Base-by-base conservation (phyloP, 1,284 basidiomycete genomes). In the Wolfiporia cocos region DNA sequence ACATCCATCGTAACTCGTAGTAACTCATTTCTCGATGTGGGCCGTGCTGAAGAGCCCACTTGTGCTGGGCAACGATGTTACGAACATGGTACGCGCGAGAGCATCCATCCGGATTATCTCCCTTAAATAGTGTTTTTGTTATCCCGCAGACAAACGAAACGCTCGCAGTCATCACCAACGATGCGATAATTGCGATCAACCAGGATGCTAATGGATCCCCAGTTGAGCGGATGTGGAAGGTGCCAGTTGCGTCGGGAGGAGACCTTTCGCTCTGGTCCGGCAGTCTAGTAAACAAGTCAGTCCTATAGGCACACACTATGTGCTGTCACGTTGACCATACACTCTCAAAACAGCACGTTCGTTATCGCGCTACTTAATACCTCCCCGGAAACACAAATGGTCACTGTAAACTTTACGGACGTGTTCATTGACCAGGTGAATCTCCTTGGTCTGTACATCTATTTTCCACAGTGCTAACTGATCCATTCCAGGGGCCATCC, bases 1-100 rank as follows among this genome's bases (percentile, higher is more conserved):
- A n/a, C n/a, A n/a, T n/a, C n/a, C n/a, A n/a, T n/a, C n/a, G n/a
- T n/a, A n/a, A n/a, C n/a, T n/a, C 20, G 3, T 34, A 65, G 62
- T 64, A 11, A 64, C 67, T 2, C 68, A 70, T 49, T 69, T 70
- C 49, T 64, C 67, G 2, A 67, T 69, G 63, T 70, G 68, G 68
- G 62, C 63, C 11, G 49, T 66, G 4, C 53, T 68, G 17, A 70
- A 69, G 55, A 68, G 66, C 31, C 67, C 67, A 1, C 58, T 70
- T 10, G 66, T 70, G 37, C 56, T 70, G 26, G 67, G 67, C 0
- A 68, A 68, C 50, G 65, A 69, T 43, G 46, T 70, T 17, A 62
- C 60, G 5, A 59, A 57, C 40, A 68, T 68, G 63, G 59, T 60
- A 17, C 17, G 44, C 19, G 11, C 19, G 17, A 17, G 14, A 9